Evolutionary conservation across 1,284 basidiomycete species (phyloP).

Genomic region (Neolentinus lepideus): DNA sequence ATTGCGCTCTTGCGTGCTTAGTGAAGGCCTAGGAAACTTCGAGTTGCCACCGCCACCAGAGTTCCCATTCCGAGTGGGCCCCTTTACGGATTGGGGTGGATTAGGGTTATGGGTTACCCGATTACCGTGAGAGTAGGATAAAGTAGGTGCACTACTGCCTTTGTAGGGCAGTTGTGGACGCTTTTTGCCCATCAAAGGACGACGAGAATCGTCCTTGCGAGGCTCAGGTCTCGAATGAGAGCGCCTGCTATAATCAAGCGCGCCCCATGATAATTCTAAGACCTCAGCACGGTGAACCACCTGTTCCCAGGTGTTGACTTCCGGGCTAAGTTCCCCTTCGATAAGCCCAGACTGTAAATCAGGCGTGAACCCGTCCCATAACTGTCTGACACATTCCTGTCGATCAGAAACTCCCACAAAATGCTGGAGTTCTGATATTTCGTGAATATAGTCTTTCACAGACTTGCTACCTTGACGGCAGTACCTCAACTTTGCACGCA

Average conservation of each 20-base stretch:
- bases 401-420: conserved; percentile 21
- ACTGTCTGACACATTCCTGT: conserved; percentile 20
- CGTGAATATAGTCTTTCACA: conserved; percentile 20
- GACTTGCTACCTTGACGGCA: conserved; percentile 10
- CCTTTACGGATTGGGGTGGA: too few relatives aligned
- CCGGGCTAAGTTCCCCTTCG: conserved; percentile 20
- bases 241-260: too few relatives aligned
- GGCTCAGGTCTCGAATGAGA: too few relatives aligned
- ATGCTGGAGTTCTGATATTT: conserved; percentile 23
- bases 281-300: conserved; percentile 14
- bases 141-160: too few relatives aligned
- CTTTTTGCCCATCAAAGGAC: too few relatives aligned
- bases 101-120: too few relatives aligned
- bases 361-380: conserved; percentile 24
- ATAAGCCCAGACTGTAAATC: conserved; percentile 24
- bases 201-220: too few relatives aligned
- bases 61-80: too few relatives aligned
- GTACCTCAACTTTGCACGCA: conserved; percentile 10
- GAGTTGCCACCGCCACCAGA: too few relatives aligned
- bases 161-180: too few relatives aligned
- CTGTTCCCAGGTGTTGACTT: conserved; percentile 18
- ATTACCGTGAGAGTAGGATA: too few relatives aligned
- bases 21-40: too few relatives aligned
- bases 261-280: conserved; percentile 16
- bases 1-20: conserved; percentile 2